Evolutionary conservation across 345 rosid genomes (phyloP), one percentile per base, ranked within the genome.

Genomic region (Turritis glabra): DNA sequence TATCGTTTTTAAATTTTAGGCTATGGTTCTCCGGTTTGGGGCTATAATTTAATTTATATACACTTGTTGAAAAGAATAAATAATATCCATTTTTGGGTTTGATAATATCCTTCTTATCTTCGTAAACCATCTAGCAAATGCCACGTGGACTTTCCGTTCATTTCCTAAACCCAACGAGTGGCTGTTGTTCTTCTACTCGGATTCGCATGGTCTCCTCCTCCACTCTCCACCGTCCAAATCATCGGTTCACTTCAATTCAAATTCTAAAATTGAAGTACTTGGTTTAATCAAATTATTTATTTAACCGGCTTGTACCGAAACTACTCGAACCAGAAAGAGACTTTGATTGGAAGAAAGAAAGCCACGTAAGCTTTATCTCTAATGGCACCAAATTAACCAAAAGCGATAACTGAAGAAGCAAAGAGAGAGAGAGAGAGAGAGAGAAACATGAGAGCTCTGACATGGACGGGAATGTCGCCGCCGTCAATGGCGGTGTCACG

Each of bases 391-490:
- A 22, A 43, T 56, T 22, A 58, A 37, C 67, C 47, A 47, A 66
- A 57, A 12, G 23, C 27, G 64, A 57, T 47, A 64, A 63, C 65
- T 11, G 37, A 58, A 64, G 48, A 37, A 23, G 40, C 29, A 52
- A 51, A 15, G 60, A 47, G 67, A 0, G 0, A 2, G 12, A 47
- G 52, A 27, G 29, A 7, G 5, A n/a, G 32, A 47, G 21, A 64
- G 40, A 41, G 30, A 73, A 35, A 35, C 57, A 79, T 79, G 82
- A 79, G 82, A 40, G 57, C 82, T 32, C 52, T 79, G 11, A 64
- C 79, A 69, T 79, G 77, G 81, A 69, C 71, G 46, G 65, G 57
- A 61, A 12, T 70, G 1, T 1, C 81, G 17, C 68, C 73, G 21
- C 57, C 69, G 57, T 19, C 64, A 43, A 65, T 43, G 47, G 35